Evolutionary conservation across 2,329 filamentous ascomycete genomes (phyloP).

Genomic region (Tympanopsis confertula): DNA sequence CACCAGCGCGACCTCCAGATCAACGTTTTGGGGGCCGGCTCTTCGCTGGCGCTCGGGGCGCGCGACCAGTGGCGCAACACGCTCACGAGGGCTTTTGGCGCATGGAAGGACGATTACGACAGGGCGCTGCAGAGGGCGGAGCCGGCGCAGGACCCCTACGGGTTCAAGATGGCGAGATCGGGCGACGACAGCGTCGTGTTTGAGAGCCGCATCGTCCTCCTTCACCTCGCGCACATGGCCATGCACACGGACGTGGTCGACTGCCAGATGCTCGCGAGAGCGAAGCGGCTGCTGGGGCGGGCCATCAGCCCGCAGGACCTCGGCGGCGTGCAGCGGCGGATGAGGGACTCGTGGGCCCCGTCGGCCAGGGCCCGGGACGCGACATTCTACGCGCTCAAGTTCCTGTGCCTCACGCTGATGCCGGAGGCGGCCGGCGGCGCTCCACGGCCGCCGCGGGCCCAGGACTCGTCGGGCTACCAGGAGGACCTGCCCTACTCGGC

Average conservation of each 20-base stretch:
- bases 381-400: constrained; percentile 82
- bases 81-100: constrained; percentile 78
- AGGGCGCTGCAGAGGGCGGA: constrained; percentile 54
- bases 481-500: constrained; percentile 53
- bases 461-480: background rate
- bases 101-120: constrained; percentile 89
- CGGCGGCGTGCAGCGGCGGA: constrained; percentile 65
- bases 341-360: constrained; percentile 82
- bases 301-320: constrained; percentile 76
- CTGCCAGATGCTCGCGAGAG: constrained; percentile 87
- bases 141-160: constrained; percentile 5
- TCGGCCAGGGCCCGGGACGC: constrained; percentile 81
- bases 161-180: background rate
- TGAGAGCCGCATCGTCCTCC: constrained; percentile 77
- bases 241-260: constrained; percentile 98
- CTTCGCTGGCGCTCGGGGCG: constrained; percentile 68
- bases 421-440: constrained; percentile 29
- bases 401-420: constrained; percentile 71
- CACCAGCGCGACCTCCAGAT: constrained; percentile 90
- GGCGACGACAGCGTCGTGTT: constrained; percentile 39
- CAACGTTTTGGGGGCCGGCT: constrained; percentile 59
- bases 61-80: constrained; percentile 84
- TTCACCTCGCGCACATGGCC: constrained; percentile 92
- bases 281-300: constrained; percentile 72
- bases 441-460: too few species aligned